A percentile compares a stretch with the other conserved stretches of the same genome.
phyloP scores from a whole-genome alignment of 495 filamentous ascomycete genomes.

The Xylaria flabelliformis region DNA sequence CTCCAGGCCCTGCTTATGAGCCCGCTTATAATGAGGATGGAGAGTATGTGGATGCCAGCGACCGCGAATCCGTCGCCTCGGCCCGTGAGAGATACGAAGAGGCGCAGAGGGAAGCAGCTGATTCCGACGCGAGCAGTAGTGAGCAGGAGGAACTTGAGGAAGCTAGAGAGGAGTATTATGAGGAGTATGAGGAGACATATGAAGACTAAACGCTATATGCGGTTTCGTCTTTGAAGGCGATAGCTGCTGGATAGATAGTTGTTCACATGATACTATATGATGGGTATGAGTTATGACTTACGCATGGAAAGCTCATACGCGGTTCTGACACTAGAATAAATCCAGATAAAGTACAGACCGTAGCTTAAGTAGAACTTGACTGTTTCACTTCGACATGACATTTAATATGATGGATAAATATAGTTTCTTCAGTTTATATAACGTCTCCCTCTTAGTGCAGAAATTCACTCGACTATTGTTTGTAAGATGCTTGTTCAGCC shows the following conservation, averaged over 20 bases:
- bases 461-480: no score
- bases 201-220: conserved; percentile 37
- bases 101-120: conserved; percentile 43
- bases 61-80: conserved; percentile 47
- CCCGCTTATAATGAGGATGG: conserved; percentile 44
- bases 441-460: no score
- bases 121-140: conserved; percentile 50
- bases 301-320: not conserved
- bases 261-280: not conserved
- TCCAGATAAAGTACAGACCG: no score
- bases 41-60: conserved; percentile 47
- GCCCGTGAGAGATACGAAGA: conserved; percentile 49
- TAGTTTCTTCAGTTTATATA: no score
- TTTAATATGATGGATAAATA: no score
- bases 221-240: not conserved
- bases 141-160: conserved; percentile 52
- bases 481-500: no score
- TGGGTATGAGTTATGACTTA: not conserved
- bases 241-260: not conserved
- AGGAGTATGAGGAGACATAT: conserved; percentile 57
- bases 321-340: not conserved
- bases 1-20: conserved; percentile 24
- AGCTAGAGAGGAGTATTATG: conserved; percentile 53
- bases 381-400: no score
- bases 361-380: no score